Evolutionary conservation across 148 eudicot species (phyloP).

Genomic region (Vaccinium myrtillus): DNA sequence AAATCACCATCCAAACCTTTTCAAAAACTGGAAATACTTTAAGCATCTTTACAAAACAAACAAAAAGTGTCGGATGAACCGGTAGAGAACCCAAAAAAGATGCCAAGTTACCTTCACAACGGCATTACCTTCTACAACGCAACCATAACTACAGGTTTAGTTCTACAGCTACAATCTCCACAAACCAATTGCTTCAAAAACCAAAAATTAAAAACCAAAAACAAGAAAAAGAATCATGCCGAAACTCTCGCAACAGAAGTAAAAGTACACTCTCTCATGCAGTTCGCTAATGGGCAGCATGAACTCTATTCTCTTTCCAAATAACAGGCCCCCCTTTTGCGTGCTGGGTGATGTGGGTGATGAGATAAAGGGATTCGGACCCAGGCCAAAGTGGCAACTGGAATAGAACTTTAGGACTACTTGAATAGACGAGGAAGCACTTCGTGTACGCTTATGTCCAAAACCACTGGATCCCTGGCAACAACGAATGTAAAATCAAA

Average conservation of each 20-base stretch:
- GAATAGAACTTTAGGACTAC: conserved; percentile 15
- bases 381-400: neutral
- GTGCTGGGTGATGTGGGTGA: neutral
- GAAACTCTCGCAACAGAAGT: neutral
- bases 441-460: conserved; percentile 76
- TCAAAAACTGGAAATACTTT: neutral
- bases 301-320: neutral
- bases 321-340: neutral
- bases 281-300: neutral
- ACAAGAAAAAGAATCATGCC: neutral
- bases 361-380: neutral
- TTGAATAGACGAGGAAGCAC: conserved; percentile 66
- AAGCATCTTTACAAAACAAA: neutral
- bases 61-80: neutral
- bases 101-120: neutral
- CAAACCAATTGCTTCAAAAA: neutral
- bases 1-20: neutral
- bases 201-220: neutral
- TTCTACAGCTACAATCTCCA: neutral
- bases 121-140: neutral
- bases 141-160: neutral
- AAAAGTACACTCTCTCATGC: neutral
- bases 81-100: neutral
- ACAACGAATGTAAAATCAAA: conserved; percentile 9
- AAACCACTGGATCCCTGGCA: conserved; percentile 73